phyloP scores from a whole-genome alignment of 306 rosid genomes.

The Psophocarpus tetragonolobus region DNA sequence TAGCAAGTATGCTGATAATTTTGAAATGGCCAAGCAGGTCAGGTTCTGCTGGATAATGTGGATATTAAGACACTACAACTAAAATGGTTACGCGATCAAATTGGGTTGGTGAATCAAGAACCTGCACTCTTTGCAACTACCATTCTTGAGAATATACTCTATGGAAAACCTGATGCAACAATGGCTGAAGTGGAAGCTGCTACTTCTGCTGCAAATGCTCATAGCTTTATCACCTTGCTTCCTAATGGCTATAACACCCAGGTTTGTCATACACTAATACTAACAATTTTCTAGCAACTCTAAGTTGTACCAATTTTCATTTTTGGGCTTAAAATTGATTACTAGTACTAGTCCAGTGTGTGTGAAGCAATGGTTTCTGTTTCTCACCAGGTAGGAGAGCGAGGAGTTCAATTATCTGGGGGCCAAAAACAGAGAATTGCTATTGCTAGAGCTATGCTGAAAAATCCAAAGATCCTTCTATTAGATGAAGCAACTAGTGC shows the following conservation, averaged over 20 bases:
- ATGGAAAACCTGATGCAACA: slow-evolving; percentile 88
- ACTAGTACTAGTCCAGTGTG: background rate
- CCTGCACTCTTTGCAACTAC: slow-evolving; percentile 98
- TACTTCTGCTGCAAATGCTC: slow-evolving; percentile 93
- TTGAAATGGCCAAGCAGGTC: slow-evolving; percentile 60
- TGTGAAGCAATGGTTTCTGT: background rate
- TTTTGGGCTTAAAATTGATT: background rate
- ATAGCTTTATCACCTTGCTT: slow-evolving; percentile 85
- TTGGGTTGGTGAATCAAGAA: slow-evolving; percentile 96
- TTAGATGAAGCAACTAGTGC: slow-evolving; percentile 99
- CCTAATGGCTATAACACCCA: slow-evolving; percentile 92
- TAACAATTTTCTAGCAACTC: background rate
- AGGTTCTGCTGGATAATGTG: slow-evolving; percentile 76
- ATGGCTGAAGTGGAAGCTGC: slow-evolving; percentile 91
- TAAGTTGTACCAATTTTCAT: background rate
- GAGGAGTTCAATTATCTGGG: slow-evolving; percentile 95
- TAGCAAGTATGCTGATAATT: background rate
- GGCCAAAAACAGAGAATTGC: slow-evolving; percentile 98
- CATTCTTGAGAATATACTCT: slow-evolving; percentile 89
- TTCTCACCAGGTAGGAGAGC: slow-evolving; percentile 77
- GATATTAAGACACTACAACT: slow-evolving; percentile 83
- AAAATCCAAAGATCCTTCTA: slow-evolving; percentile 89
- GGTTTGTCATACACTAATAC: slow-evolving; percentile 42
- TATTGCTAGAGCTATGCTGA: slow-evolving; percentile 98
- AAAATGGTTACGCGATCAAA: slow-evolving; percentile 93